These are phyloP conservation scores for Cokeromyces recurvatus DNA, from an alignment of 371 early-diverging fungal species.

Conservation along the genomic window DNA sequence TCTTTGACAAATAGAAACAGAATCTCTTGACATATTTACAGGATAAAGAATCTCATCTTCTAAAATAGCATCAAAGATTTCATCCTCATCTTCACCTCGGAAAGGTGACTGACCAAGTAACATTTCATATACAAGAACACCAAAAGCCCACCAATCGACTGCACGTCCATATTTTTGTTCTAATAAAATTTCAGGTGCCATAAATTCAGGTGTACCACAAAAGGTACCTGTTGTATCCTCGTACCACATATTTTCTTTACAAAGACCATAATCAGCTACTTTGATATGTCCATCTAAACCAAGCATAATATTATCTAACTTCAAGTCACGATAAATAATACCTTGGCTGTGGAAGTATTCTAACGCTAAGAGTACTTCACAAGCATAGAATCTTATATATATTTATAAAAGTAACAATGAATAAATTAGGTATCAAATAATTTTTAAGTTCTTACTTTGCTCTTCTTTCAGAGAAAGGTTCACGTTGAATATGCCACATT, in stretches of 20 bases:
- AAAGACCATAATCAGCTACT: conserved; percentile 96
- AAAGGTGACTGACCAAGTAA: conserved; percentile 93
- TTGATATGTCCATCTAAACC: conserved; percentile 94
- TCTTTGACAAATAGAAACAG: conserved; percentile 85
- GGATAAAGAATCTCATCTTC: conserved; percentile 93
- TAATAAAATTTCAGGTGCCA: conserved; percentile 72
- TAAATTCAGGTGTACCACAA: conserved; percentile 90
- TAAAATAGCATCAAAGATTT: conserved; percentile 94
- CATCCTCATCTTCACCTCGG: conserved; percentile 92
- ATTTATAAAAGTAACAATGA: background rate
- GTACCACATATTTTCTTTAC: conserved; percentile 52
- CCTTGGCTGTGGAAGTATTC: conserved; percentile 53
- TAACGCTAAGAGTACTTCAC: conserved; percentile 94
- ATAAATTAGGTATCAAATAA: background rate
- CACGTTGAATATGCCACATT: conserved; percentile 95
- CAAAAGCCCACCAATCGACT: conserved; percentile 95
- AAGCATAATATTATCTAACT: conserved; percentile 45
- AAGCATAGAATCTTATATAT: conserved; percentile 81
- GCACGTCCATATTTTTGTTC: conserved; percentile 80
- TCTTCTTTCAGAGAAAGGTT: conserved; percentile 80
- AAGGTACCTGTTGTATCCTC: conserved; percentile 74
- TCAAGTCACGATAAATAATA: conserved; percentile 49
- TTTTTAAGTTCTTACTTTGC: conserved; percentile 67
- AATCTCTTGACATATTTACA: conserved; percentile 86
- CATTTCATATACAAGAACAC: conserved; percentile 95